Conservation (phyloP, 78 protist genomes). For the Dictyostelium discoideum region DNA sequence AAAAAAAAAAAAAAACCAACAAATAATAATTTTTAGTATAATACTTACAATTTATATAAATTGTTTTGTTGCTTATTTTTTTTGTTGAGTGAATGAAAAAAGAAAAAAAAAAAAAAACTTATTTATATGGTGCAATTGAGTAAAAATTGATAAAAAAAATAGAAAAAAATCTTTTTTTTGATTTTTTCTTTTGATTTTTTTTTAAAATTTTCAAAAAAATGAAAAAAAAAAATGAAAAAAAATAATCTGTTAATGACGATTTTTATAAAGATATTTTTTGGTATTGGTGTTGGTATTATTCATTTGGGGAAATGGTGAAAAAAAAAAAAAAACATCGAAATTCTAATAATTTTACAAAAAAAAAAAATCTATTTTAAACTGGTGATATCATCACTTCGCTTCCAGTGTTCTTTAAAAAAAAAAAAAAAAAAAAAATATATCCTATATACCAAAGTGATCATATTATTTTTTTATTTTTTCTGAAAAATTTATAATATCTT, state of each 20-base stretch:
- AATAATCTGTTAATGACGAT: not conserved
- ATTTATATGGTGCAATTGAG: not conserved
- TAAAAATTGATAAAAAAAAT: not conserved
- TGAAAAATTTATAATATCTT: too few relatives aligned
- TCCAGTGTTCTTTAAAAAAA: too few relatives aligned
- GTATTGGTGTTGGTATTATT: not conserved
- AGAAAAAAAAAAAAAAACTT: not conserved
- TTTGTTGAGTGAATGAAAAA: not conserved
- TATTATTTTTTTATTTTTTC: too few relatives aligned
- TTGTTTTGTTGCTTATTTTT: not conserved
- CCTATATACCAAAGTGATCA: too few relatives aligned
- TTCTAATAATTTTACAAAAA: not conserved
- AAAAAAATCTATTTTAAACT: not conserved
- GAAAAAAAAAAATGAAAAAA: not conserved
- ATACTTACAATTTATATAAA: not conserved
- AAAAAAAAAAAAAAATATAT: too few relatives aligned
- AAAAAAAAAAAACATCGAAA: not conserved
- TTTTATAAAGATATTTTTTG: not conserved
- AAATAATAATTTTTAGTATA: not conserved
- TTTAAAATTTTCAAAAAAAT: not conserved
- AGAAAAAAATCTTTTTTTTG: not conserved
- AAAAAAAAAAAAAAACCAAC: not conserved
- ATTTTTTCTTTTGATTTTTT: not conserved
- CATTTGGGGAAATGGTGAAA: not conserved
- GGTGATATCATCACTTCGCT: not conserved